Evolutionary conservation across 2,329 filamentous ascomycete genomes (phyloP), one percentile per base, ranked within the genome.

Genomic region (Didymella exigua): DNA sequence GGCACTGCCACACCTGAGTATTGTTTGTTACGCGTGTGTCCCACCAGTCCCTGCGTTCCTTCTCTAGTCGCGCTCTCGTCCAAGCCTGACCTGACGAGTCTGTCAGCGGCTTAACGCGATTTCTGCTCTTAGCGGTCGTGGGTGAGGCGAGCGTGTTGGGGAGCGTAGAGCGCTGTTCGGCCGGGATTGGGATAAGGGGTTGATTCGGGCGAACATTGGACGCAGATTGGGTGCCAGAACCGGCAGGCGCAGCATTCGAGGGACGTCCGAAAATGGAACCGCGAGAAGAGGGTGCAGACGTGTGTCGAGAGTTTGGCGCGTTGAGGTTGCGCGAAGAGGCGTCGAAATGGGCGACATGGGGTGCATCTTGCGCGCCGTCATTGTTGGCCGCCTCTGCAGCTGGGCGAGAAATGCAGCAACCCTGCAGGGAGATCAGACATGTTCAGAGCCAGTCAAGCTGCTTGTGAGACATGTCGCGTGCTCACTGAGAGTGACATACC

Each of bases 1-100:
- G 75, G 0, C 90, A 88, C 63, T 85, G 85, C 93, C 93, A 98
- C 23, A 95, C 83, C 74, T 96, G 90, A 4, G 82, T 68, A 4
- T 86, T 82, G 2, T 91, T 91, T 0, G 89, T 89, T 14, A 96
- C 90, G 41, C 91, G 81, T 1, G 93, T 97, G 58, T 97, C 92
- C 75, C 96, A 98, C 80, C 96, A 97, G 58, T 91, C 91, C 43
- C 77, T 78, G 43, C 93, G 84, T 76, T 96, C 90, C 27, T 81
- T 81, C 54, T 86, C 84, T 2, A 96, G 79, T 48, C 88, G 79
- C 14, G 76, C 70, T n/a, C 83, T 85, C 1, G 89, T 92, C 71
- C 70, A 75, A 19, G 48, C 52, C 21, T 49, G 37, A 27, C 45
- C 58, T 5, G 61, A 60, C 16, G 66, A 60, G 40, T 68, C 60